phyloP scores from a whole-genome alignment of 1,139 yeast genomes.

The Geotrichum bryndzae region DNA sequence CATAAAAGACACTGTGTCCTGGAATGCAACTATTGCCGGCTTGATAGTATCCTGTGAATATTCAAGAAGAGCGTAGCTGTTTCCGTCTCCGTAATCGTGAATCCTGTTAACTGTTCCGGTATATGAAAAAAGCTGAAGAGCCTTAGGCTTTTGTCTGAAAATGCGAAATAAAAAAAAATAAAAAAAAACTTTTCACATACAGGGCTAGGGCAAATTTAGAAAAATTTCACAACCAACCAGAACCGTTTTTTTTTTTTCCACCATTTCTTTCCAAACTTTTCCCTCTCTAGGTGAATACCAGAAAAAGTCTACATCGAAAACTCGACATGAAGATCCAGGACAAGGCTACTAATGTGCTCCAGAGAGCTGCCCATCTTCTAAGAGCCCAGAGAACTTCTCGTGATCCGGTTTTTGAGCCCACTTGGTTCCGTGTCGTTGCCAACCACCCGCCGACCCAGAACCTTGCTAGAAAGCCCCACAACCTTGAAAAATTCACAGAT shows the following conservation, averaged over 20 bases:
- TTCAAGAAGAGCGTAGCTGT: neutral
- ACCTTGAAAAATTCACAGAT: constrained; percentile 34
- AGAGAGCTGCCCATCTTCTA: constrained; percentile 68
- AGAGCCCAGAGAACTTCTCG: constrained; percentile 44
- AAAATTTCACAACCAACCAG: constrained; percentile 13
- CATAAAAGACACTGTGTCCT: neutral
- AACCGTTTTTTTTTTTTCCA: neutral
- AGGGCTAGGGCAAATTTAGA: constrained; percentile 5
- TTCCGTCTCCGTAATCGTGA: neutral
- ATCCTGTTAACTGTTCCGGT: neutral
- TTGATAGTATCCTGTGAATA: neutral
- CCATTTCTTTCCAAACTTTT: neutral
- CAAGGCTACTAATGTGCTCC: constrained; percentile 64
- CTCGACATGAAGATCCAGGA: constrained; percentile 57
- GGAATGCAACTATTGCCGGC: neutral
- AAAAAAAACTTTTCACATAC: neutral
- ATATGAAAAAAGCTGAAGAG: neutral
- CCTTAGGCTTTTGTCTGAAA: neutral
- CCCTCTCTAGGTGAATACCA: neutral
- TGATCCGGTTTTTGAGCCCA: constrained; percentile 53
- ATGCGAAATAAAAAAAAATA: neutral
- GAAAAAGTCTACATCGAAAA: neutral
- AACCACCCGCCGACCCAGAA: constrained; percentile 70
- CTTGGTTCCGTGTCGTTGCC: constrained; percentile 81
- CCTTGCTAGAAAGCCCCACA: constrained; percentile 46